Base-by-base conservation (phyloP, 2,329 filamentous ascomycete genomes). In the Periconia macrospinosa region DNA sequence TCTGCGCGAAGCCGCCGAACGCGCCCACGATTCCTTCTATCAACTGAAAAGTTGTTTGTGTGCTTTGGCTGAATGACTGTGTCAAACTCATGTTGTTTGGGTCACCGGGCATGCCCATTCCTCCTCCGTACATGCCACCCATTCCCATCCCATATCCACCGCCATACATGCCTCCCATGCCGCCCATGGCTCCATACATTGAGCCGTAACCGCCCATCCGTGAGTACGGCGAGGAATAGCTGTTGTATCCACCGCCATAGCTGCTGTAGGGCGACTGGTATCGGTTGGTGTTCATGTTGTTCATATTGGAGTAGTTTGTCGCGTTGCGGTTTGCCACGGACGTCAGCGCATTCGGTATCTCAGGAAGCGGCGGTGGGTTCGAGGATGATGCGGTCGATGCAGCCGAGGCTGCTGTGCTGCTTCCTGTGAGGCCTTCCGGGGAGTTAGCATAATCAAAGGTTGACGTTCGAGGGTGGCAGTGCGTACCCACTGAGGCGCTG, bases 1-100 rank as follows among this genome's bases (percentile, higher is more conserved):
- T 99, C 79, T 99, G 94, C 13, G 95, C 91, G 71, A 99, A 97
- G 0, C 95, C 94, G 18, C 92, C 92, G 79, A 99, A 99, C 2
- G 94, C 92, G 20, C 91, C 91, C 14, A 99, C 94, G 53, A 99
- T 90, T 64, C 92, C 94, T 78, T 99, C 94, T 48, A 99, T 91
- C 83, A 99, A 91, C 80, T 97, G 94, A 71, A 99, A 99, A 0
- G 94, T 99, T 11, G 93, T 91, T 66, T 94, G 90, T 0, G 95
- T 99, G 79, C 90, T 94, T 75, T 96, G 92, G 71, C 87, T 91
- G 80, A 97, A 97, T 49, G 90, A 89, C 71, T 95, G 90, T n/a
- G 93, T 97, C 72, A 99, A 79, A 76, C 92, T 97, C 74, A 94
- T 90, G 72, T 96, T 91, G 71, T 95, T 95, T 27, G 90, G 89